phyloP scores from a whole-genome alignment of 352 stramenopile species.

The Globisporangium megalacanthum region DNA sequence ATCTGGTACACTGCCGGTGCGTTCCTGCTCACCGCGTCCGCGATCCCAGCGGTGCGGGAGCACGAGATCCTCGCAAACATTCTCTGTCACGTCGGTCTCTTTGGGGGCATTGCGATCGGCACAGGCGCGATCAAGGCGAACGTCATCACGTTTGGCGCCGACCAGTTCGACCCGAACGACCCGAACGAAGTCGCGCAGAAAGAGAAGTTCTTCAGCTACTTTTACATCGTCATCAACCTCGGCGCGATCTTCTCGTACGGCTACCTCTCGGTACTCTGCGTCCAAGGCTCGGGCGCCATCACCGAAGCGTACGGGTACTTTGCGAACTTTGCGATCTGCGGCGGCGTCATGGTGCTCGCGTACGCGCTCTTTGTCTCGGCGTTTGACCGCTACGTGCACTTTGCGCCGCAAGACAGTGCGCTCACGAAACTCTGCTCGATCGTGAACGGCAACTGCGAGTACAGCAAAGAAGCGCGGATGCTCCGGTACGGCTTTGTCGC shows the following conservation, averaged over 20 bases:
- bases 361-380: slow-evolving; percentile 63
- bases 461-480: slow-evolving; percentile 75
- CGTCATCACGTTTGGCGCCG: slow-evolving; percentile 80
- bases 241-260: slow-evolving; percentile 89
- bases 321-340: slow-evolving; percentile 80
- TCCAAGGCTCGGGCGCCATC: slow-evolving; percentile 75
- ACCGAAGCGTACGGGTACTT: slow-evolving; percentile 85
- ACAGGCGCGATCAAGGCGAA: slow-evolving; percentile 86
- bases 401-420: slow-evolving; percentile 66
- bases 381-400: slow-evolving; percentile 63
- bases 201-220: slow-evolving; percentile 88
- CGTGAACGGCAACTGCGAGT: slow-evolving; percentile 67
- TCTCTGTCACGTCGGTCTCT: slow-evolving; percentile 70
- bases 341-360: slow-evolving; percentile 78
- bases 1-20: slow-evolving; percentile 73
- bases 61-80: slow-evolving; percentile 54
- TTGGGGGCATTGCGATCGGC: slow-evolving; percentile 65
- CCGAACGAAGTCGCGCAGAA: slow-evolving; percentile 76
- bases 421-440: slow-evolving; percentile 71
- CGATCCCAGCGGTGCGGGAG: slow-evolving; percentile 43
- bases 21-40: slow-evolving; percentile 62
- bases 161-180: slow-evolving; percentile 86
- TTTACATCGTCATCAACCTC: slow-evolving; percentile 91
- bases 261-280: slow-evolving; percentile 86
- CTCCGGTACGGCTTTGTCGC: slow-evolving; percentile 70